phyloP scores from a whole-genome alignment of 2,329 filamentous ascomycete genomes.

The Pseudocercospora fijiensis region DNA sequence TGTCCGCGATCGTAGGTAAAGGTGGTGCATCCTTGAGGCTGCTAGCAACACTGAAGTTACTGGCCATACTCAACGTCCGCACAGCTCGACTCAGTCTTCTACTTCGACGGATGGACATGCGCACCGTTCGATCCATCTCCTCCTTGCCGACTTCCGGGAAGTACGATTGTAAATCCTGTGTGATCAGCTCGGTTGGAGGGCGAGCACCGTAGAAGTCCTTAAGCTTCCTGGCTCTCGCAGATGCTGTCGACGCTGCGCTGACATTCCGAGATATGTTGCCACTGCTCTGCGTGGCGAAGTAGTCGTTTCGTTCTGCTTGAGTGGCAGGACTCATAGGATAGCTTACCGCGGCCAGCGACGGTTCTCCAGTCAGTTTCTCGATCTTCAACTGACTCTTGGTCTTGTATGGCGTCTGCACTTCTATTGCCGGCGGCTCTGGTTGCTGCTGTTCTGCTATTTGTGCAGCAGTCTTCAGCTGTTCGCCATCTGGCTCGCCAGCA shows the following conservation, averaged over 20 bases:
- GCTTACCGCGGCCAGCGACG: conserved; percentile 74
- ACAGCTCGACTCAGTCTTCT: conserved; percentile 89
- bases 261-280: conserved; percentile 31
- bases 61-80: conserved; percentile 88
- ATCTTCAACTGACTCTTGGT: conserved; percentile 83
- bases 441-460: conserved; percentile 82
- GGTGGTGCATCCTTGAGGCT: conserved; percentile 91
- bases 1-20: conserved; percentile 91
- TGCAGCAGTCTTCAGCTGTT: conserved; percentile 83
- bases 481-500: conserved; percentile 79
- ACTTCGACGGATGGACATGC: conserved; percentile 86
- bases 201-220: conserved; percentile 87
- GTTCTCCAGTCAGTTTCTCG: conserved; percentile 84
- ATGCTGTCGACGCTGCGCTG: conserved; percentile 39
- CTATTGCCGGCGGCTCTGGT: conserved; percentile 54
- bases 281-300: conserved; percentile 42
- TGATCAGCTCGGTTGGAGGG: conserved; percentile 95
- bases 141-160: conserved; percentile 94
- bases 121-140: conserved; percentile 92
- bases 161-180: conserved; percentile 92
- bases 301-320: conserved; percentile 62
- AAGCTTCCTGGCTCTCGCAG: conserved; percentile 54
- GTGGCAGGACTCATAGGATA: conserved; percentile 84
- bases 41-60: conserved; percentile 88
- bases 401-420: conserved; percentile 61